Conservation (phyloP, 352 stramenopile genomes). For the Blastocystis hominis region DNA sequence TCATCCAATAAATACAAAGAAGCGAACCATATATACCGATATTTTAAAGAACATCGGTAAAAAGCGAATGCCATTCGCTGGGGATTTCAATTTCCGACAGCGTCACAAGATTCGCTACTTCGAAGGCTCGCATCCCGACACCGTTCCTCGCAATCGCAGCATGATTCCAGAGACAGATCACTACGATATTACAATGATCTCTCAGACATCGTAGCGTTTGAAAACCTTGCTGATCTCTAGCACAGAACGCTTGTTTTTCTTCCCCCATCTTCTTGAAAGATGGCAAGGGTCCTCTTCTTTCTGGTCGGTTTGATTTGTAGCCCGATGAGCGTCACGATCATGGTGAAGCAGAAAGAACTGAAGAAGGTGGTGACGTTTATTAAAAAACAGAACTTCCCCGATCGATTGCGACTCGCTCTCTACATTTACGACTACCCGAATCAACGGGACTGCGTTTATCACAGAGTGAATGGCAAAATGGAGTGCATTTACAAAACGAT, state of each 20-base stretch:
- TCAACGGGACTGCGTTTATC: conserved; percentile 19
- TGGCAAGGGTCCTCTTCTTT: not conserved
- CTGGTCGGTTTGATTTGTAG: not conserved
- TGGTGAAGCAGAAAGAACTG: not conserved
- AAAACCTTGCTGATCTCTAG: not conserved
- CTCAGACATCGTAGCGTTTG: not conserved
- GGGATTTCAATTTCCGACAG: conserved; percentile 13
- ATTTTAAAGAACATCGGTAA: conserved; percentile 16
- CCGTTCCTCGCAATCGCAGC: conserved; percentile 1
- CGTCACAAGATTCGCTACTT: conserved; percentile 24
- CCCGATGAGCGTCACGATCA: conserved; percentile 10
- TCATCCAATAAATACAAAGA: not conserved
- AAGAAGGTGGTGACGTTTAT: not conserved
- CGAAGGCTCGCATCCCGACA: conserved; percentile 1
- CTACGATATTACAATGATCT: conserved; percentile 38
- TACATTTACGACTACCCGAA: not conserved
- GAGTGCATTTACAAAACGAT: not conserved
- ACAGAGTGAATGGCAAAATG: not conserved
- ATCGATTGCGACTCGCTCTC: conserved; percentile 1
- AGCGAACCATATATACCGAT: not conserved
- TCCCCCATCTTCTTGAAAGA: not conserved
- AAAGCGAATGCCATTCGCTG: not conserved
- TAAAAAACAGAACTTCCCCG: not conserved
- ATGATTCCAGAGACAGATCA: not conserved
- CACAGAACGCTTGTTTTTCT: conserved; percentile 46